Base-by-base conservation (phyloP, 2,329 filamentous ascomycete species). In the Dissoconium aciculare region DNA sequence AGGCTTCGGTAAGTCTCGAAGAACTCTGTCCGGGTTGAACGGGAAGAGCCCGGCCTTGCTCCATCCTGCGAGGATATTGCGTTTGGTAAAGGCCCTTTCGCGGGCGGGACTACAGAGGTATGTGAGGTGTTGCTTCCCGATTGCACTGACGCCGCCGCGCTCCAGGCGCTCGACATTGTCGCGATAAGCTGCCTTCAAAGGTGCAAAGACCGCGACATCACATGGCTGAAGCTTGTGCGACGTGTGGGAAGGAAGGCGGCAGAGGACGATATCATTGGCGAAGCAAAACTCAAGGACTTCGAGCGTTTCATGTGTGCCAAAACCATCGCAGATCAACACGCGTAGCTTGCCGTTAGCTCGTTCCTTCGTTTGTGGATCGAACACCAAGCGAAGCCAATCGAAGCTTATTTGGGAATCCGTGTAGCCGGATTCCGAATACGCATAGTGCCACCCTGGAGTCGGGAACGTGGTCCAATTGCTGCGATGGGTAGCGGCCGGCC, bases 301-400 rank as follows among this genome's bases (percentile, higher is more conserved):
- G 21, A 42, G 47, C 5, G 49, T 51, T 35, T 57, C 44, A 31
- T 58, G 49, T 11, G 47, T 53, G 9, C 40, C 44, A 27, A 58
- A 55, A 26, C 54, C 42, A 34, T 60, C 44, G 19, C 33, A 50
- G n/a, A 57, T 54, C n/a, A 57, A 39, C 3, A 56, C 33, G 1
- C 53, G 47, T 37, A 43, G 53, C 32, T 45, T 52, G 6, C 41
- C 19, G 15, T 52, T 40, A 32, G 50, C 52, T 31, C 34, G 36
- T 30, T 29, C 39, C 42, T 43, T 47, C 4, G 51, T 58, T 34
- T 52, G 17, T n/a, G 47, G 48, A 39, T 57, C 39, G 41, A 56
- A 57, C 10, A 58, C 36, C 26, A 33, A 39, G 34, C 44, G 49
- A n/a, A 56, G 31, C 51, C 42, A 58, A 28, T 56, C 31, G 5